phyloP scores from a whole-genome alignment of 371 early-diverging fungal species.

The Capniomyces stellatus region DNA sequence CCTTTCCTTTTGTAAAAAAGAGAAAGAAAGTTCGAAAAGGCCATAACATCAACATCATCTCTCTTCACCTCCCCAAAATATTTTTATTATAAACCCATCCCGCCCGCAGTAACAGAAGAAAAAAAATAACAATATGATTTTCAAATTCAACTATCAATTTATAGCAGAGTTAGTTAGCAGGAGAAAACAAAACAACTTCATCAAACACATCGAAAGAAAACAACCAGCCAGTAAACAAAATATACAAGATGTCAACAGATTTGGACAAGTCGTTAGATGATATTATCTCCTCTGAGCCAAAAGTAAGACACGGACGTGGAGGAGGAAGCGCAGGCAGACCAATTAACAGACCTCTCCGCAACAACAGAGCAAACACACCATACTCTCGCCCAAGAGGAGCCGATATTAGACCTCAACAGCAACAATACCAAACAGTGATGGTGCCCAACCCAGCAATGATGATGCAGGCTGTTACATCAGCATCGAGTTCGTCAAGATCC shows the following conservation, averaged over 20 bases:
- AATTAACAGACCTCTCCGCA: constrained; percentile 26
- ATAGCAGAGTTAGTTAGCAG: too few relatives aligned
- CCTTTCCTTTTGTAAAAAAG: too few relatives aligned
- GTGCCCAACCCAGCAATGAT: constrained; percentile 19
- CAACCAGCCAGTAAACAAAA: not conserved
- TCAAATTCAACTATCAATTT: too few relatives aligned
- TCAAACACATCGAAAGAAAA: too few relatives aligned
- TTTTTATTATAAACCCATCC: too few relatives aligned
- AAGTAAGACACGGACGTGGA: constrained; percentile 10
- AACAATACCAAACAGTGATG: constrained; percentile 14
- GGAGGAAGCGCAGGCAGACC: constrained; percentile 4
- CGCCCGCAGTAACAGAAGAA: too few relatives aligned
- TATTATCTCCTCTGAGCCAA: constrained; percentile 32
- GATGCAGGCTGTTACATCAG: constrained; percentile 18
- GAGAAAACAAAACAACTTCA: too few relatives aligned
- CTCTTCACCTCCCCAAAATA: too few relatives aligned
- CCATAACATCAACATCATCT: too few relatives aligned
- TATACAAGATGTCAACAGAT: constrained; percentile 26
- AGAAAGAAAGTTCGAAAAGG: too few relatives aligned
- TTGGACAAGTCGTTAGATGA: constrained; percentile 54
- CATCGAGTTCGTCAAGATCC: constrained; percentile 5
- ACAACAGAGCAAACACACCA: constrained; percentile 24
- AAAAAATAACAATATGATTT: too few relatives aligned
- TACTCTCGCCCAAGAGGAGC: constrained; percentile 19
- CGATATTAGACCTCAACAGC: constrained; percentile 13